Evolutionary conservation across 768 basidiomycete genomes (phyloP).

Genomic region (Naganishia vishniacii): DNA sequence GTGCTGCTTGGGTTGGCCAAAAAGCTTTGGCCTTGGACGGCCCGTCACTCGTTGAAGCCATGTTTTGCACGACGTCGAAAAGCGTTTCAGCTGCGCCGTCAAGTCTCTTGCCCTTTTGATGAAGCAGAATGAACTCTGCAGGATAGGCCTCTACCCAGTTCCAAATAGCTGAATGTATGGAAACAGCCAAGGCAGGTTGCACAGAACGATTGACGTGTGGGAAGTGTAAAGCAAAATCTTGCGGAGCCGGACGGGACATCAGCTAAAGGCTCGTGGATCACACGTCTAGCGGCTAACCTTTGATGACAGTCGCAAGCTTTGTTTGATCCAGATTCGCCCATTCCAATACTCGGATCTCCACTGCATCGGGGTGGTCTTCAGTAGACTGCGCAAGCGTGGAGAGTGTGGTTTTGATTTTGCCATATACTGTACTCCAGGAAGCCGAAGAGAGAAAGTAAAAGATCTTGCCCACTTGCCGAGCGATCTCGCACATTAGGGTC

Average conservation of each 20-base stretch:
- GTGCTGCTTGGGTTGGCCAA: constrained; percentile 74
- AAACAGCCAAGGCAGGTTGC: constrained; percentile 65
- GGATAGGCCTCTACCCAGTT: constrained; percentile 81
- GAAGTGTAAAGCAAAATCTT: constrained; percentile 73
- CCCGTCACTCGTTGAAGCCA: constrained; percentile 25
- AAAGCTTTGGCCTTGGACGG: constrained; percentile 53
- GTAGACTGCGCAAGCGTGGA: constrained; percentile 55
- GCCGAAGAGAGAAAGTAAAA: constrained; percentile 80
- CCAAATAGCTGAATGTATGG: constrained; percentile 76
- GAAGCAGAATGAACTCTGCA: constrained; percentile 67
- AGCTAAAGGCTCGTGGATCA: constrained; percentile 3
- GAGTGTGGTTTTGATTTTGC: constrained; percentile 65
- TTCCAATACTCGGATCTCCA: constrained; percentile 71
- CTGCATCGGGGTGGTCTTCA: constrained; percentile 61
- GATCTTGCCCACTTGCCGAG: constrained; percentile 55
- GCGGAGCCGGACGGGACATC: constrained; percentile 20
- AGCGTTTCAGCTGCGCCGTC: constrained; percentile 81
- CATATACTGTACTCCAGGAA: constrained; percentile 75
- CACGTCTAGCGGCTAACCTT: constrained; percentile 52
- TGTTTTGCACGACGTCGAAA: constrained; percentile 67
- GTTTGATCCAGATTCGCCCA: constrained; percentile 67
- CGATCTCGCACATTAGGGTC: constrained; percentile 31
- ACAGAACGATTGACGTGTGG: constrained; percentile 73
- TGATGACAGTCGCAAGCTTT: constrained; percentile 65
- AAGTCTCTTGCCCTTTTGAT: constrained; percentile 57